phyloP scores from a whole-genome alignment of 495 filamentous ascomycete species.

The Lentithecium fluviatile region DNA sequence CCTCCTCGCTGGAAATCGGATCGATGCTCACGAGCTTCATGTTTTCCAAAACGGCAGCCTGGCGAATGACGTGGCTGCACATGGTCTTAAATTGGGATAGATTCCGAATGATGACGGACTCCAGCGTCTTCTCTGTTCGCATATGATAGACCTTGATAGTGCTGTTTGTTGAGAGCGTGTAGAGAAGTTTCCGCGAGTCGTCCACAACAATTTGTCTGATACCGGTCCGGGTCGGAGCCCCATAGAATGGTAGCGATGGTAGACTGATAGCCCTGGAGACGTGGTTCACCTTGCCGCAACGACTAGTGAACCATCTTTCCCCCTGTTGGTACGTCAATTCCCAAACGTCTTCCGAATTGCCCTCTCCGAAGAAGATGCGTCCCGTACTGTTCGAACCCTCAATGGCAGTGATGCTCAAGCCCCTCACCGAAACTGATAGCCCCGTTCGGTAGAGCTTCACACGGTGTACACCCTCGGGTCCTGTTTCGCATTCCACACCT shows the following conservation, averaged over 20 bases:
- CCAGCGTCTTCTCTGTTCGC: slow-evolving; percentile 53
- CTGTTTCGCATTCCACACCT: slow-evolving; percentile 65
- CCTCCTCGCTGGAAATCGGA: slow-evolving; percentile 76
- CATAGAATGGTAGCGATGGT: slow-evolving; percentile 57
- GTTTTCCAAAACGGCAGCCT: slow-evolving; percentile 61
- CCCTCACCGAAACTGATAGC: slow-evolving; percentile 71
- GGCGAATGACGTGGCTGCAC: slow-evolving; percentile 74
- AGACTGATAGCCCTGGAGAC: slow-evolving; percentile 71
- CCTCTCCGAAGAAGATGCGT: slow-evolving; percentile 81
- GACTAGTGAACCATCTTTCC: slow-evolving; percentile 88
- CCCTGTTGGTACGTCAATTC: slow-evolving; percentile 95
- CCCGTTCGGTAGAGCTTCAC: slow-evolving; percentile 79
- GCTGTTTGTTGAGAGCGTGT: slow-evolving; percentile 81
- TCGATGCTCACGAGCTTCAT: slow-evolving; percentile 76
- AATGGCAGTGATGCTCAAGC: slow-evolving; percentile 70
- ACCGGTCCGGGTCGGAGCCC: slow-evolving; percentile 54
- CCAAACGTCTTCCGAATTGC: slow-evolving; percentile 74
- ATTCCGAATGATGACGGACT: slow-evolving; percentile 57
- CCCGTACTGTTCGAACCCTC: slow-evolving; percentile 72
- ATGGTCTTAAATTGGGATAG: slow-evolving; percentile 58
- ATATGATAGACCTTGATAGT: slow-evolving; percentile 86
- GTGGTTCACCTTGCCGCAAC: slow-evolving; percentile 81
- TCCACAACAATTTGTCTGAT: slow-evolving; percentile 79
- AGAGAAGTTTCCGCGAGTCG: slow-evolving; percentile 81
- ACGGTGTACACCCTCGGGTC: slow-evolving; percentile 61